A percentile compares a stretch with the other conserved stretches of the same genome.
Evolutionary conservation across 2,329 filamentous ascomycete genomes (phyloP).

Genomic region (Fusarium sarcochroum): DNA sequence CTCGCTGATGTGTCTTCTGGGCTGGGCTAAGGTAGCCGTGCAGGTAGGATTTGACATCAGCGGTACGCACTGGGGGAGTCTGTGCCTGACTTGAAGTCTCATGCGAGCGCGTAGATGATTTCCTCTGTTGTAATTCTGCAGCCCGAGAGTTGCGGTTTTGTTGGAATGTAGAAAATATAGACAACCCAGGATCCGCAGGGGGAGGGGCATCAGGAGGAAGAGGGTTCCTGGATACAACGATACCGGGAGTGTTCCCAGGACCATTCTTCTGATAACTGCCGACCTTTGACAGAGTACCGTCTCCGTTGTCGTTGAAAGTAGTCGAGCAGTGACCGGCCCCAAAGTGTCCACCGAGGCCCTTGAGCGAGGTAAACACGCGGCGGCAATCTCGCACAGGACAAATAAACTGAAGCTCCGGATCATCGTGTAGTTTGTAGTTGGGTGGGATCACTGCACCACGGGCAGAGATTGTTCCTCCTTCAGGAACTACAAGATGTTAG

Average conservation of each 20-base stretch:
- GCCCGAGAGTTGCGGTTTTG: conserved; percentile 16
- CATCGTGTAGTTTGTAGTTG: conserved; percentile 48
- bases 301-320: conserved; percentile 58
- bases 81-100: neutral
- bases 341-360: conserved; percentile 48
- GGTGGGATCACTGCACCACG: conserved; percentile 54
- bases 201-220: conserved; percentile 43
- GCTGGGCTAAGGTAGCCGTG: conserved; percentile 37
- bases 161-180: conserved; percentile 9
- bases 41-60: conserved; percentile 42
- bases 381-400: conserved; percentile 58
- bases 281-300: conserved; percentile 56
- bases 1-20: conserved; percentile 39
- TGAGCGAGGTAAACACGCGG: conserved; percentile 44
- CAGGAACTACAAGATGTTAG: conserved; percentile 33
- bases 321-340: conserved; percentile 41
- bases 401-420: conserved; percentile 47
- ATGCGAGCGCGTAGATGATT: neutral
- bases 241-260: conserved; percentile 43
- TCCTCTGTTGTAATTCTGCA: conserved; percentile 6
- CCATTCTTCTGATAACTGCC: conserved; percentile 43
- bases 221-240: conserved; percentile 49
- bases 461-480: conserved; percentile 13
- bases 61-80: neutral
- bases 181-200: conserved; percentile 30